Evolutionary conservation across 768 basidiomycete species (phyloP), one percentile per base, ranked within the genome.

Genomic region (Lactifluus piperatus): DNA sequence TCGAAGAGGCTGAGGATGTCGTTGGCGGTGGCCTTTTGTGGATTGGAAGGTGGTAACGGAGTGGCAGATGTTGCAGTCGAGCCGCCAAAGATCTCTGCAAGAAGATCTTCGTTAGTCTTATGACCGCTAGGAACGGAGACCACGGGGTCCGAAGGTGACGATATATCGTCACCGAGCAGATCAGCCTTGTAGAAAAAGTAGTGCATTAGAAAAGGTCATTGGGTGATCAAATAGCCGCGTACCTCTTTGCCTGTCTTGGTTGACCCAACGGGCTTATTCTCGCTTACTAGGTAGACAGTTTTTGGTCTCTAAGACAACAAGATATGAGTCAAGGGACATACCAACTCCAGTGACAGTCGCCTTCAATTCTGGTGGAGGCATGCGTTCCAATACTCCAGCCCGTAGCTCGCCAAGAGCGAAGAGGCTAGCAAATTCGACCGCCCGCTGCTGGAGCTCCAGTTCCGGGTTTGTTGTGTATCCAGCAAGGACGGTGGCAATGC

Each of bases 321-420:
- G 22, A 56, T 14, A 49, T 44, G 26, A 27, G 27, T 44, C 0
- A 26, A 55, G 27, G 16, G 14, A 74, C 82, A 63, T 65, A 94
- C 93, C 90, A 60, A 88, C 80, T 47, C 92, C 97, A 79, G 95
- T 88, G 2, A 98, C 90, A 2, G 95, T 97, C n/a, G 89, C 87
- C 74, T 94, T 97, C 64, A 98, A 74, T 71, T 99, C 97, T 2
- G 97, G 97, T 6, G 92, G 89, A n/a, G 97, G 97, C 97, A 99
- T 99, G 56, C 93, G 82, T 75, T 99, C 97, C 60, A 98, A 71
- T 1, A 99, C 93, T 37, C 95, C 97, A 8, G 79, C 77, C 59
- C 82, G 78, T 22, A 89, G 74, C n/a, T 88, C 84, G 5, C 85
- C 86, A 8, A 91, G 73, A 29, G 79, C 82, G 69, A 91, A 92